Evolutionary conservation across 2,329 filamentous ascomycete genomes (phyloP), one percentile per base, ranked within the genome.

Genomic region (Grosmannia penicillata): DNA sequence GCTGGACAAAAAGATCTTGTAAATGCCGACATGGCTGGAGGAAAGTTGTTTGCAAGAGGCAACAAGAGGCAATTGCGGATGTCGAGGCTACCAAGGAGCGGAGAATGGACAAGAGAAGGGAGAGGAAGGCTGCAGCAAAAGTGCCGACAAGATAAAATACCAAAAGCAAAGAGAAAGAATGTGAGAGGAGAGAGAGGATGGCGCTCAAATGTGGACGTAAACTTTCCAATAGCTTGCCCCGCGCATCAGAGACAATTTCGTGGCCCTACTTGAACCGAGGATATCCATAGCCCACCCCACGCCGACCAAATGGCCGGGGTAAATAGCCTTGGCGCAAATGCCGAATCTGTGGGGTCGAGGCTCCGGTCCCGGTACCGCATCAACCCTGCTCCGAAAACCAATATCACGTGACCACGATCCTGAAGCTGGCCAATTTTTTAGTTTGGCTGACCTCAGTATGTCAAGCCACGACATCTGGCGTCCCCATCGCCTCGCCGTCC

Each of bases 1-100:
- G 62, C 66, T 42, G 70, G 70, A 46, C 69, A 62, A 45, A 74
- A 48, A 21, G 60, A 60, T 54, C 68, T 59, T 39, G 64, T 58
- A 41, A 73, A 56, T 21, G 66, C 67, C 41, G 65, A 69, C 58
- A 67, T 67, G 26, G 21, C n/a, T n/a, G n/a, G n/a, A n/a, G n/a
- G n/a, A n/a, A n/a, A n/a, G n/a, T n/a, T n/a, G n/a, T n/a, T n/a
- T n/a, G n/a, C n/a, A n/a, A 15, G 11, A 30, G 28, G n/a, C 4
- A 14, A 8, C 14, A 8, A 17, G 29, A 21, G 29, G 29, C 29
- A 15, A 15, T 15, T 15, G 27, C 13, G 27, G 17, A 15, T 29
- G n/a, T 15, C 27, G 27, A 29, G 27, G 27, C 27, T 15, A 29
- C 17, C 4, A 3, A 13, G 11, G 14, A 28, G 25, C 22, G 18